Percentiles rank a stretch among this genome's conserved stretches.
Conservation (phyloP, 2,329 filamentous ascomycete genomes). For the Stachybotrys echinatus region DNA sequence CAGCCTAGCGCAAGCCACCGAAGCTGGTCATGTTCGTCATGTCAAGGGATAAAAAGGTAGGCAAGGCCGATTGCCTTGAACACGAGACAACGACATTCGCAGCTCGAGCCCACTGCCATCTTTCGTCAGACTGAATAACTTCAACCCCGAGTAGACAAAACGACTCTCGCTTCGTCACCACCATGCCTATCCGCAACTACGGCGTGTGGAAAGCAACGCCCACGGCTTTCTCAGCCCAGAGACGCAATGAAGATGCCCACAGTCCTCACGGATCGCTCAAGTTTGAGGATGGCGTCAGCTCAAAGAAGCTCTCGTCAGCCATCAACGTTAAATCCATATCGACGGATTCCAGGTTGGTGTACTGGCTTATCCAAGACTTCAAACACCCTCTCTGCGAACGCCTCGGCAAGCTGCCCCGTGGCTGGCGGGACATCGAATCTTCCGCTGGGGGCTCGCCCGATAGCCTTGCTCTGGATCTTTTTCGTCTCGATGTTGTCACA, state of each 20-base stretch:
- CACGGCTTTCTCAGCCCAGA: background rate
- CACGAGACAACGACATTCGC: too few relatives aligned
- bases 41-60: background rate
- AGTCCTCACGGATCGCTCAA: constrained; percentile 3
- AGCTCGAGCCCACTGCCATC: too few relatives aligned
- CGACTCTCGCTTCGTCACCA: background rate
- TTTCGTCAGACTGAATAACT: too few relatives aligned
- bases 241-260: background rate
- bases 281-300: constrained; percentile 2
- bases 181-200: constrained; percentile 7
- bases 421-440: constrained; percentile 4
- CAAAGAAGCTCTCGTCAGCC: constrained; percentile 1
- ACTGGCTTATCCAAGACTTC: constrained; percentile 1
- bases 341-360: constrained; percentile 4
- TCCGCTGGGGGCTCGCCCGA: background rate
- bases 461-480: constrained; percentile 2
- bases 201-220: constrained; percentile 8
- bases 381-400: constrained; percentile 1
- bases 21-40: background rate
- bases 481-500: constrained; percentile 2
- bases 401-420: background rate
- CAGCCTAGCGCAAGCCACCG: background rate
- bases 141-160: background rate
- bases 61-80: background rate
- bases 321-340: constrained; percentile 8